Evolutionary conservation across 1,284 basidiomycete genomes (phyloP).

Genomic region (Apiotrichum domesticum): DNA sequence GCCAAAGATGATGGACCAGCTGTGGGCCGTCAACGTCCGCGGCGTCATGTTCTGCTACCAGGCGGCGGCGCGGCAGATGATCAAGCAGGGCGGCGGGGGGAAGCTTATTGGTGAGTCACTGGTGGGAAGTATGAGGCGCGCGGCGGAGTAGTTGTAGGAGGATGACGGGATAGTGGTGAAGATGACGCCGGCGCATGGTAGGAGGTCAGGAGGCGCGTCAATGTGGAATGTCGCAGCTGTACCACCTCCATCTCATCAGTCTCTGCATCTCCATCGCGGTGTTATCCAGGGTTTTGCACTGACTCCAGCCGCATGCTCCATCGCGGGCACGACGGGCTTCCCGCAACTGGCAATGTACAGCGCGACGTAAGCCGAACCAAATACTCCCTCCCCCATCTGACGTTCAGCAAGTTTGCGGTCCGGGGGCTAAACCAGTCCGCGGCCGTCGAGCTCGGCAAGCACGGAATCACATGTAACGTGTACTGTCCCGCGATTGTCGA

Average conservation of each 20-base stretch:
- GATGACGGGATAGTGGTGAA: too few relatives aligned
- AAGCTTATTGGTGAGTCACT: slow-evolving; percentile 48
- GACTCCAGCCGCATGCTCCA: slow-evolving; percentile 1
- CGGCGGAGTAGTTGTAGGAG: neutral
- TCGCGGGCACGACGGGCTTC: neutral
- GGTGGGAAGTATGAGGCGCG: neutral
- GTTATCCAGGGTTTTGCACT: neutral
- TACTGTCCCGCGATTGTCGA: slow-evolving; percentile 52
- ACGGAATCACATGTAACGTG: slow-evolving; percentile 53
- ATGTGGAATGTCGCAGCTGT: too few relatives aligned
- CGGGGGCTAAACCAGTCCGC: slow-evolving; percentile 44
- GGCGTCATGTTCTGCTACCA: slow-evolving; percentile 46
- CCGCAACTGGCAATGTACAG: neutral
- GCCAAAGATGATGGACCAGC: slow-evolving; percentile 32
- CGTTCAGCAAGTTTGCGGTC: slow-evolving; percentile 48
- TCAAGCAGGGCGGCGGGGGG: slow-evolving; percentile 45
- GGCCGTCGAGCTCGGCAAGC: slow-evolving; percentile 49
- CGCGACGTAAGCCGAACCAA: neutral
- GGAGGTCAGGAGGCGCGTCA: too few relatives aligned
- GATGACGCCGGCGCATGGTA: too few relatives aligned
- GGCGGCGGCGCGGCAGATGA: slow-evolving; percentile 49
- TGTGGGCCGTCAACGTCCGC: slow-evolving; percentile 38
- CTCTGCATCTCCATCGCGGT: too few relatives aligned
- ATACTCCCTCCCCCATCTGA: neutral
- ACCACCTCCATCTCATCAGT: too few relatives aligned